These are phyloP conservation scores for Abrus pulchellus DNA, from an alignment of 306 rosid genomes.

Conservation along the genomic window DNA sequence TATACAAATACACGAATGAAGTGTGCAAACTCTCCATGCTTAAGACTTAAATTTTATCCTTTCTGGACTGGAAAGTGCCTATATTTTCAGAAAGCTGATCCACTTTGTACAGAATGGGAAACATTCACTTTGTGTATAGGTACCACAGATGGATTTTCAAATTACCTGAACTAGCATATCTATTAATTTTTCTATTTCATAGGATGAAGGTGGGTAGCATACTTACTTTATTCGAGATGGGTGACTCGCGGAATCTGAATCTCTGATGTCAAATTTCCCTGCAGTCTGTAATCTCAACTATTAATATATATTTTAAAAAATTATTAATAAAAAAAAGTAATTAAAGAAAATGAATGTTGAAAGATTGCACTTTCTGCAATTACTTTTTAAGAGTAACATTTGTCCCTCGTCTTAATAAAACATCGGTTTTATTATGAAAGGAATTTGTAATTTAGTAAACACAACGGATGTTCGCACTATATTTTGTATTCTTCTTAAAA, in stretches of 20 bases:
- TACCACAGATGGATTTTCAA: background rate
- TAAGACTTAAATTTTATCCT: conserved; percentile 20
- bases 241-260: background rate
- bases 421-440: too few species aligned
- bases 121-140: background rate
- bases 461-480: too few species aligned
- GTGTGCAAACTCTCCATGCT: conserved; percentile 7
- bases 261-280: background rate
- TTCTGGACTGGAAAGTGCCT: conserved; percentile 5
- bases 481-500: too few species aligned
- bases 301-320: too few species aligned
- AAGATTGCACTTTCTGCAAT: too few species aligned
- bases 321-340: too few species aligned
- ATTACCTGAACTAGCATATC: background rate
- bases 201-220: background rate
- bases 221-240: background rate
- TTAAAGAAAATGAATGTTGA: too few species aligned
- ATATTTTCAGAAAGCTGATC: conserved; percentile 34
- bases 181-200: background rate
- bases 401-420: too few species aligned
- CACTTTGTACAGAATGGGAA: conserved; percentile 44
- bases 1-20: conserved; percentile 9
- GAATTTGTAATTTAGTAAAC: too few species aligned
- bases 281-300: too few species aligned
- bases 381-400: too few species aligned